phyloP scores from a whole-genome alignment of 106 monocot genomes.

The Platanthera guangdongensis region DNA sequence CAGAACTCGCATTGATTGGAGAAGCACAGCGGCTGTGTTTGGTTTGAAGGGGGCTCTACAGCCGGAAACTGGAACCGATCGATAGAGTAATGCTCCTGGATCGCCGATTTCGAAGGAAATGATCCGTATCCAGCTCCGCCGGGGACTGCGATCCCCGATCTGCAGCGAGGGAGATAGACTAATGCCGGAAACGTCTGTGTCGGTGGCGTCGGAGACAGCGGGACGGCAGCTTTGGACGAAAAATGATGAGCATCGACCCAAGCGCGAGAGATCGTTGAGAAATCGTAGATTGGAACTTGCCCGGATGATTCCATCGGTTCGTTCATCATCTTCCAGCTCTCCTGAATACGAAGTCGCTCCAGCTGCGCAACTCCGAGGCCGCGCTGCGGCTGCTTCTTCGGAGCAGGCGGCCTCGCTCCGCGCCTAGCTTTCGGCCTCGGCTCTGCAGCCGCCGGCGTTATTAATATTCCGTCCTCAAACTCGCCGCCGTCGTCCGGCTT shows the following conservation, averaged over 20 bases:
- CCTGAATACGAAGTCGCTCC: slow-evolving; percentile 48
- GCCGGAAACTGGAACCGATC: slow-evolving; percentile 4
- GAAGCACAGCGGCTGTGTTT: slow-evolving; percentile 31
- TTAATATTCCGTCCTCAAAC: neutral
- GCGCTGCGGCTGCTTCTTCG: slow-evolving; percentile 44
- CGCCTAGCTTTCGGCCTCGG: slow-evolving; percentile 21
- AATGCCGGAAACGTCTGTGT: neutral
- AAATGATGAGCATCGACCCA: neutral
- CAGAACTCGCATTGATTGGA: slow-evolving; percentile 49
- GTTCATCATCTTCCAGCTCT: slow-evolving; percentile 34
- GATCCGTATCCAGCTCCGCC: neutral
- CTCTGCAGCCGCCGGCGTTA: neutral
- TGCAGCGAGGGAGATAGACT: slow-evolving; percentile 2
- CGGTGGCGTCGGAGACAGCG: neutral
- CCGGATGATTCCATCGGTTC: neutral
- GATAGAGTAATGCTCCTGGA: slow-evolving; percentile 3
- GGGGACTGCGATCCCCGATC: neutral
- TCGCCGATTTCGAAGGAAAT: slow-evolving; percentile 3
- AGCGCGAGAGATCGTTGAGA: neutral
- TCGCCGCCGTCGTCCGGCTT: neutral
- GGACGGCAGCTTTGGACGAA: neutral
- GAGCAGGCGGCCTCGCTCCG: slow-evolving; percentile 12
- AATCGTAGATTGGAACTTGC: neutral
- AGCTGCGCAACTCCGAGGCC: slow-evolving; percentile 51
- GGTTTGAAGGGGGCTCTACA: slow-evolving; percentile 62